Evolutionary conservation across 768 basidiomycete genomes (phyloP).

Genomic region (Suillus brevipes): DNA sequence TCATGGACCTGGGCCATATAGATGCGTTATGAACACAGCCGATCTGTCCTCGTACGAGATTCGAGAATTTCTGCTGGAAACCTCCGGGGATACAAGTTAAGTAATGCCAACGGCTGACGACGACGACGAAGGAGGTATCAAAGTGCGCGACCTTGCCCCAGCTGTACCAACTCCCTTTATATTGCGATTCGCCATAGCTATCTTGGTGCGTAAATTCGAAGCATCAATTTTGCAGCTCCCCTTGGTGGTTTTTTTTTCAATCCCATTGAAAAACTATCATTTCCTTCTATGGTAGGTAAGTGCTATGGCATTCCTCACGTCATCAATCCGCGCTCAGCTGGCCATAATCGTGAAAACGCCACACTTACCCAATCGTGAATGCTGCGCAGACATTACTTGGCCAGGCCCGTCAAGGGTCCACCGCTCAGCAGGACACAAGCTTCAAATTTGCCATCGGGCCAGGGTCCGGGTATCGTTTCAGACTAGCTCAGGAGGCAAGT

Average conservation of each 20-base stretch:
- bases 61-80: not conserved
- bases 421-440: not conserved
- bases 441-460: not conserved
- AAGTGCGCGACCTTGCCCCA: not conserved
- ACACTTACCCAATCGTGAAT: not conserved
- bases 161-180: not conserved
- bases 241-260: not conserved
- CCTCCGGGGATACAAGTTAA: not conserved
- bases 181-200: not conserved
- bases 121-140: not conserved
- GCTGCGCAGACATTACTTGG: not conserved
- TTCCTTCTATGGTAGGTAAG: not conserved
- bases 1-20: not conserved
- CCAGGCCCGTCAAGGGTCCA: not conserved
- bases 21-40: not conserved
- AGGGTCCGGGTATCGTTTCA: not conserved
- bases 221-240: not conserved
- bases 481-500: not conserved
- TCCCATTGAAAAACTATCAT: not conserved
- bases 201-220: constrained; percentile 10
- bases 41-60: not conserved
- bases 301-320: not conserved
- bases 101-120: not conserved
- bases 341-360: not conserved
- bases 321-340: not conserved